These are phyloP conservation scores for Rhododendron williamsianum DNA, from an alignment of 148 eudicot species.

Conservation along the genomic window DNA sequence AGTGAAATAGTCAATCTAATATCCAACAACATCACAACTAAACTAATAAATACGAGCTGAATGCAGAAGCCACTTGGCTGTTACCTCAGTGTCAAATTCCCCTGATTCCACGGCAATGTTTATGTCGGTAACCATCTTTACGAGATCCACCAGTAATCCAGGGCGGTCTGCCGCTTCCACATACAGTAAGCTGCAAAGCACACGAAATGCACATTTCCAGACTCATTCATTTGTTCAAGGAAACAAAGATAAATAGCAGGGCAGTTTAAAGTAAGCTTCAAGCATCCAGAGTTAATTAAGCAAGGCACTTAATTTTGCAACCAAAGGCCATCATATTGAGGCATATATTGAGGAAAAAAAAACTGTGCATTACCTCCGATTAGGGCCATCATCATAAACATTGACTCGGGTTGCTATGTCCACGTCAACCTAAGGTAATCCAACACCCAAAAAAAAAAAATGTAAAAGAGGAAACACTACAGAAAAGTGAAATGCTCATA, in stretches of 20 bases:
- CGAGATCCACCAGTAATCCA: slow-evolving; percentile 91
- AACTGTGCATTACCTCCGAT: slow-evolving; percentile 53
- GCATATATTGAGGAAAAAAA: too few species aligned
- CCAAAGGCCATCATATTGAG: not conserved
- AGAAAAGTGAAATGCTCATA: not conserved
- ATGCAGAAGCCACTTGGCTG: not conserved
- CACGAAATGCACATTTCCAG: not conserved
- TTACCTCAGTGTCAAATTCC: slow-evolving; percentile 93
- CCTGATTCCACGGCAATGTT: slow-evolving; percentile 80
- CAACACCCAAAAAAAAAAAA: not conserved
- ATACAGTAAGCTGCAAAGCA: slow-evolving; percentile 60
- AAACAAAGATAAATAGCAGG: not conserved
- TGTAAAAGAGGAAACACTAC: not conserved
- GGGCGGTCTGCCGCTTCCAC: slow-evolving; percentile 89
- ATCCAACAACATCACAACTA: not conserved
- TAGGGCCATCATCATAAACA: slow-evolving; percentile 68
- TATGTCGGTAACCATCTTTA: slow-evolving; percentile 67
- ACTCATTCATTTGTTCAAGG: not conserved
- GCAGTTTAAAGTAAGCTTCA: not conserved
- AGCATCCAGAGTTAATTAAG: not conserved
- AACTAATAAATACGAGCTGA: not conserved
- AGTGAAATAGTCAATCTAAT: not conserved
- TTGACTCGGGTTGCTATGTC: slow-evolving; percentile 76
- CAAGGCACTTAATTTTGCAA: not conserved
- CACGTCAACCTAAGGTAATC: slow-evolving; percentile 60